Conservation (phyloP, 768 basidiomycete genomes). For the Calocybe gangraenosa region DNA sequence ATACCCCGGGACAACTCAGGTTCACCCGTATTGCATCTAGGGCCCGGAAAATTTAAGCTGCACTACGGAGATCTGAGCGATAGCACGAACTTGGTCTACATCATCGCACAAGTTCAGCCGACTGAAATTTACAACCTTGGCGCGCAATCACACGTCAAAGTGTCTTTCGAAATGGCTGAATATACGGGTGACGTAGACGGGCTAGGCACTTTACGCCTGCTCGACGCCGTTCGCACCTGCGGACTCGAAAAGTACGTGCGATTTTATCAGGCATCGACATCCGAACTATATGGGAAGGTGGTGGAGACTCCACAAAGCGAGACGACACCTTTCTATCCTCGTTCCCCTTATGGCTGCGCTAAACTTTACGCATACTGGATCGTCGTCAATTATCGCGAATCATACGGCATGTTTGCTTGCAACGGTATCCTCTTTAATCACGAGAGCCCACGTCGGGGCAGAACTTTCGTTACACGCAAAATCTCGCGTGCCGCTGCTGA, state of each 20-base stretch:
- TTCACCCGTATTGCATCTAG: slow-evolving; percentile 26
- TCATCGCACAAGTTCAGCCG: slow-evolving; percentile 92
- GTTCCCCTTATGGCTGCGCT: slow-evolving; percentile 93
- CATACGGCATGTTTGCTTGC: slow-evolving; percentile 94
- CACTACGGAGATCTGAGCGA: slow-evolving; percentile 95
- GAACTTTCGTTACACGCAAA: slow-evolving; percentile 96
- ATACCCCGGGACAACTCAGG: slow-evolving; percentile 5
- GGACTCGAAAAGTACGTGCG: slow-evolving; percentile 89
- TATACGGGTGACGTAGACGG: slow-evolving; percentile 98
- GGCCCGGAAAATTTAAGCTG: slow-evolving; percentile 72
- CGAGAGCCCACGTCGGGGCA: slow-evolving; percentile 90
- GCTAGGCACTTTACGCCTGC: slow-evolving; percentile 89
- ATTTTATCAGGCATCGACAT: slow-evolving; percentile 98
- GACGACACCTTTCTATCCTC: slow-evolving; percentile 97
- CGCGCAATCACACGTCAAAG: slow-evolving; percentile 97
- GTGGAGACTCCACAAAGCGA: slow-evolving; percentile 94
- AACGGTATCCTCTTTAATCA: slow-evolving; percentile 99
- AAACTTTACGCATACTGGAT: slow-evolving; percentile 94
- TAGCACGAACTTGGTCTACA: slow-evolving; percentile 95
- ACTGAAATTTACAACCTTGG: slow-evolving; percentile 98
- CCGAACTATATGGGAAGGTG: slow-evolving; percentile 96
- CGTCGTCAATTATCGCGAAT: slow-evolving; percentile 88
- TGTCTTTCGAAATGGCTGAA: slow-evolving; percentile 99
- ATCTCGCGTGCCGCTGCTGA: slow-evolving; percentile 92
- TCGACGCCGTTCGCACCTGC: slow-evolving; percentile 94